Percentiles rank a stretch among this genome's conserved stretches.
Conservation (phyloP, 1,139 yeast genomes). For the Debaryomyces sp. region DNA sequence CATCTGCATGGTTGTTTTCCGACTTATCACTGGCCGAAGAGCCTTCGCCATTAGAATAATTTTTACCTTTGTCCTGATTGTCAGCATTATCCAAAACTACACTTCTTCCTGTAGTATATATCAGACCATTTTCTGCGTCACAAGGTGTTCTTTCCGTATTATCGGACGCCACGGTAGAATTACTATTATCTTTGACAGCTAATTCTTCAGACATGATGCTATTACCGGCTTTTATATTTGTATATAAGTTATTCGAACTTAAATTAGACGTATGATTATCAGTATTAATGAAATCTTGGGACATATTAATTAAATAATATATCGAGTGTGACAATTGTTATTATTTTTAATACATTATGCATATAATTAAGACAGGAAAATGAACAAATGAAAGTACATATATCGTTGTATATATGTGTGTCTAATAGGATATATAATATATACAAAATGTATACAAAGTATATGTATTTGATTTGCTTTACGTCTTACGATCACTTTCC, state of each 20-base stretch:
- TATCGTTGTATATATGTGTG: not conserved
- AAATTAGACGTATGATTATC: not conserved
- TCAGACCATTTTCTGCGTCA: not conserved
- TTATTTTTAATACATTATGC: slow-evolving; percentile 2
- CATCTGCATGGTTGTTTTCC: not conserved
- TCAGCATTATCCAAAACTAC: not conserved
- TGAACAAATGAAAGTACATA: not conserved
- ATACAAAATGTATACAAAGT: slow-evolving; percentile 4
- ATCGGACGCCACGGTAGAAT: not conserved
- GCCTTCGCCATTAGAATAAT: no score
- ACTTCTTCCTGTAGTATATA: not conserved
- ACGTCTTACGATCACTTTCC: slow-evolving; percentile 7
- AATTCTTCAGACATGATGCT: not conserved
- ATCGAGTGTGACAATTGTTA: not conserved
- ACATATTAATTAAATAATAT: not conserved
- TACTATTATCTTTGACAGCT: not conserved
- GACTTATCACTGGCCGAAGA: not conserved
- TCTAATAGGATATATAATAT: not conserved
- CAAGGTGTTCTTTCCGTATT: not conserved
- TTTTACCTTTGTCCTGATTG: not conserved
- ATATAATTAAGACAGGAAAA: not conserved
- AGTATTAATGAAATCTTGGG: slow-evolving; percentile 3
- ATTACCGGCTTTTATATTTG: not conserved
- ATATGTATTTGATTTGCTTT: slow-evolving; percentile 1
- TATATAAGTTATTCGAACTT: not conserved